phyloP scores from a whole-genome alignment of 2,329 filamentous ascomycete genomes.

The Phialophora tarda region DNA sequence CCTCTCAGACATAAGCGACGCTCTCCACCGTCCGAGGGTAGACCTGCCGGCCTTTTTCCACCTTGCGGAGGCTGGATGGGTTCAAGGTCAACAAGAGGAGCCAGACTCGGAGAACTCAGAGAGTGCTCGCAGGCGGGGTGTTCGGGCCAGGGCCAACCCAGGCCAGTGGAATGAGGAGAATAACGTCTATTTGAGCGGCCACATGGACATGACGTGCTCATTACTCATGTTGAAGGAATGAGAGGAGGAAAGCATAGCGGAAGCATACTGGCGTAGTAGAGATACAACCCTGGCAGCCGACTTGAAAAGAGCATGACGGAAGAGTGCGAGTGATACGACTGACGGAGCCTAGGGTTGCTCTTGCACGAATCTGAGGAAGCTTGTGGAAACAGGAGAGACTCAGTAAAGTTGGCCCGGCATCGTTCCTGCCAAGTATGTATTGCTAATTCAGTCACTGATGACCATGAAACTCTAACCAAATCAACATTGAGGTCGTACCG shows the following conservation, averaged over 20 bases:
- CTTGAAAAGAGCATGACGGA: background rate
- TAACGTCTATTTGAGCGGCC: conserved; percentile 25
- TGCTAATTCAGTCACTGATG: background rate
- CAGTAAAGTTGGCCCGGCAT: background rate
- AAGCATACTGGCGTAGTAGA: background rate
- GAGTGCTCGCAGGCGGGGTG: conserved; percentile 27
- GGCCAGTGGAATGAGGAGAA: conserved; percentile 26
- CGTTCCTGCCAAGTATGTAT: background rate
- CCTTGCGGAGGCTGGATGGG: background rate
- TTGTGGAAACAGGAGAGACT: background rate
- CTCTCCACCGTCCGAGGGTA: background rate
- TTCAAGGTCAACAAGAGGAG: background rate
- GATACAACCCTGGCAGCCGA: background rate
- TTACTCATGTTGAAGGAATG: conserved; percentile 31
- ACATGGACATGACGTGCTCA: conserved; percentile 27
- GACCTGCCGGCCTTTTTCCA: conserved; percentile 22
- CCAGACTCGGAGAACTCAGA: conserved; percentile 5
- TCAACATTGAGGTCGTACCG: background rate
- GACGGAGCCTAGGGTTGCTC: background rate
- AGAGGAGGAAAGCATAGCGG: conserved; percentile 7
- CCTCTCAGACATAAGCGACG: conserved; percentile 34
- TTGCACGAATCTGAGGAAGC: background rate
- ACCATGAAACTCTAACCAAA: background rate
- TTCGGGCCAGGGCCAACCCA: conserved; percentile 31
- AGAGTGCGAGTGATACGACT: background rate